Conservation (phyloP, 768 basidiomycete genomes). For the Epithele typhae region DNA sequence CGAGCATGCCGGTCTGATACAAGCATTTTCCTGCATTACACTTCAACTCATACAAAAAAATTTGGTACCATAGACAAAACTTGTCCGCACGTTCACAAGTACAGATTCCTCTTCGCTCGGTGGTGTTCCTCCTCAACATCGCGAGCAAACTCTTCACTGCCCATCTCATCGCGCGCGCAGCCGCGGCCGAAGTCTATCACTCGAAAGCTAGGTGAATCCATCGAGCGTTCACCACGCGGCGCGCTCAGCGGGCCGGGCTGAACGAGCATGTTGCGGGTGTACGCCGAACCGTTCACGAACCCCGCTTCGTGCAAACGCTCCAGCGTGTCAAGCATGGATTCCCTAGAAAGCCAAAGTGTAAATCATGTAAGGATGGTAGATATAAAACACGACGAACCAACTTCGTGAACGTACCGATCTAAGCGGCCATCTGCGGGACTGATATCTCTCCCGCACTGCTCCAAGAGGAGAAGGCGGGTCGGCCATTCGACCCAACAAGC, state of each 20-base stretch:
- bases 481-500: conserved; percentile 3
- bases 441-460: conserved; percentile 33
- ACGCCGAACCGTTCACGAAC: conserved; percentile 39
- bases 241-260: conserved; percentile 36
- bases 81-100: too few species aligned
- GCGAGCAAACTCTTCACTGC: too few species aligned
- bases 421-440: too few species aligned
- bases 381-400: too few species aligned
- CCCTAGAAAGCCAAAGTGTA: background rate
- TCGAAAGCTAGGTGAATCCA: conserved; percentile 34
- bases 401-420: too few species aligned
- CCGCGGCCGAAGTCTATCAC: conserved; percentile 49
- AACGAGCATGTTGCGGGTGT: conserved; percentile 39
- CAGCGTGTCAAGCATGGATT: background rate
- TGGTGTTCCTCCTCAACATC: too few species aligned
- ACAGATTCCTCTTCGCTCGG: too few species aligned
- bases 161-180: too few species aligned
- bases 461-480: conserved; percentile 43
- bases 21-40: too few species aligned
- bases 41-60: too few species aligned
- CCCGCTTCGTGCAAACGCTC: conserved; percentile 16
- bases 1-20: too few species aligned
- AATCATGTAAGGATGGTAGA: background rate
- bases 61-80: too few species aligned
- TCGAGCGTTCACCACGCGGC: conserved; percentile 24